phyloP scores from a whole-genome alignment of 2,329 filamentous ascomycete species.

The Fusarium graminum region DNA sequence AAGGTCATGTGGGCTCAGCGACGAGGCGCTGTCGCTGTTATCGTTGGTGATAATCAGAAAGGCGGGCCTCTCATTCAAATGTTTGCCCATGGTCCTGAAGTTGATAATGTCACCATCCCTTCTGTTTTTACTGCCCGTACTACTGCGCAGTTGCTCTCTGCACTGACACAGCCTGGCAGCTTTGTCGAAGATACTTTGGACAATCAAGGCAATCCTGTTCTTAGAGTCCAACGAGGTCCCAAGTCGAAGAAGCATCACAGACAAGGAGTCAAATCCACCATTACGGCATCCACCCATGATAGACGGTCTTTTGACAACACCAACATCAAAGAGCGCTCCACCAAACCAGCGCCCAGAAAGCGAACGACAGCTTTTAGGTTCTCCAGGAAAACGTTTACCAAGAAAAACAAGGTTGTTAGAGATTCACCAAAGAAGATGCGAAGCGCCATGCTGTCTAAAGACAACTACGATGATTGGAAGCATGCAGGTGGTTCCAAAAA shows the following conservation, averaged over 20 bases:
- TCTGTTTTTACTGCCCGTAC: slow-evolving; percentile 95
- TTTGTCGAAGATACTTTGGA: slow-evolving; percentile 71
- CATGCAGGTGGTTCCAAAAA: slow-evolving; percentile 11
- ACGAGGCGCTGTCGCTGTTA: slow-evolving; percentile 87
- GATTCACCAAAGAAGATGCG: slow-evolving; percentile 28
- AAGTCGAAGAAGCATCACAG: slow-evolving; percentile 46
- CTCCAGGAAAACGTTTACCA: slow-evolving; percentile 20
- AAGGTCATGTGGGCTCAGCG: slow-evolving; percentile 98
- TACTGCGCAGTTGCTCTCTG: slow-evolving; percentile 91
- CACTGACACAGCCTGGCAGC: slow-evolving; percentile 80
- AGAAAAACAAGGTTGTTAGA: slow-evolving; percentile 21
- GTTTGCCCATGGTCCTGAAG: slow-evolving; percentile 93
- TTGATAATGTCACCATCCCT: slow-evolving; percentile 93
- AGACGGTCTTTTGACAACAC: slow-evolving; percentile 29
- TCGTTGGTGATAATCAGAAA: slow-evolving; percentile 92
- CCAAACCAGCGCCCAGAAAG: slow-evolving; percentile 21
- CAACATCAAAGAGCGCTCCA: slow-evolving; percentile 18
- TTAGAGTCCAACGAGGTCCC: slow-evolving; percentile 66
- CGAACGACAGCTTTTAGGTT: slow-evolving; percentile 21
- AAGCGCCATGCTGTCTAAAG: slow-evolving; percentile 33
- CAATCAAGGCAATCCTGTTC: slow-evolving; percentile 69
- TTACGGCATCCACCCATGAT: slow-evolving; percentile 25
- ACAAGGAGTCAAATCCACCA: slow-evolving; percentile 19
- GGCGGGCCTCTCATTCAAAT: slow-evolving; percentile 94
- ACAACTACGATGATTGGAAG: slow-evolving; percentile 29